A percentile compares a stretch with the other conserved stretches of the same genome.
phyloP scores from a whole-genome alignment of 208 protist species.

The Porcisia hertigi region DNA sequence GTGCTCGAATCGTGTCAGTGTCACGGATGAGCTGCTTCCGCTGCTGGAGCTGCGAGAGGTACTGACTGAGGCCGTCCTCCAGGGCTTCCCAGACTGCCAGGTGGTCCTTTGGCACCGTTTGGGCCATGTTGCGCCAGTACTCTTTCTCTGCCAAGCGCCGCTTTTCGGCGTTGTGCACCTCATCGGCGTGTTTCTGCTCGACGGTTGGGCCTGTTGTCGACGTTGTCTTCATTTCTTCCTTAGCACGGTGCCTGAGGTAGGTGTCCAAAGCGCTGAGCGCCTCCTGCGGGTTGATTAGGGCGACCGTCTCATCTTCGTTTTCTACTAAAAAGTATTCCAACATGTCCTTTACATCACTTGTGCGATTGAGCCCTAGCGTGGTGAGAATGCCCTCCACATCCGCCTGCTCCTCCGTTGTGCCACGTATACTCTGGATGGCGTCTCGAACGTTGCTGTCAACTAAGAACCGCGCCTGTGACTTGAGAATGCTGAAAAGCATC shows the following conservation, averaged over 20 bases:
- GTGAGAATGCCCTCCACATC: constrained; percentile 93
- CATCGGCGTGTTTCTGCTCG: constrained; percentile 15
- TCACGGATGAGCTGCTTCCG: constrained; percentile 83
- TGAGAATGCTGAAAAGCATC: constrained; percentile 88
- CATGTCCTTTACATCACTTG: constrained; percentile 87
- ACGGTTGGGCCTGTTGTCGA: constrained; percentile 9
- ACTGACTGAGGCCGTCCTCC: constrained; percentile 87
- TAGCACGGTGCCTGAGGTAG: constrained; percentile 74
- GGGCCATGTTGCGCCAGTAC: constrained; percentile 87
- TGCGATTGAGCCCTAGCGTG: constrained; percentile 85
- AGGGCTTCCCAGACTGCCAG: constrained; percentile 87
- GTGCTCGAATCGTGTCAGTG: constrained; percentile 84
- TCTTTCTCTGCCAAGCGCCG: constrained; percentile 58
- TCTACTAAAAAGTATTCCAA: constrained; percentile 88
- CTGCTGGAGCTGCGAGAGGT: constrained; percentile 90
- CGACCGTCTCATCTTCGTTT: constrained; percentile 58
- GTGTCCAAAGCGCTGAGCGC: constrained; percentile 76
- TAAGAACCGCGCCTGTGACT: constrained; percentile 86
- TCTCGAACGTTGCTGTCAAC: constrained; percentile 78
- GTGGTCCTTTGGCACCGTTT: constrained; percentile 80
- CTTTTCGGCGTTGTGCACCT: constrained; percentile 39
- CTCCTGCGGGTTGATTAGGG: constrained; percentile 86
- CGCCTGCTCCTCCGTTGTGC: constrained; percentile 84
- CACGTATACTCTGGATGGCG: constrained; percentile 63
- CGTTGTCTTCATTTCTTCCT: constrained; percentile 26